phyloP scores from a whole-genome alignment of 306 rosid genomes.

The Macrotyloma uniflorum region DNA sequence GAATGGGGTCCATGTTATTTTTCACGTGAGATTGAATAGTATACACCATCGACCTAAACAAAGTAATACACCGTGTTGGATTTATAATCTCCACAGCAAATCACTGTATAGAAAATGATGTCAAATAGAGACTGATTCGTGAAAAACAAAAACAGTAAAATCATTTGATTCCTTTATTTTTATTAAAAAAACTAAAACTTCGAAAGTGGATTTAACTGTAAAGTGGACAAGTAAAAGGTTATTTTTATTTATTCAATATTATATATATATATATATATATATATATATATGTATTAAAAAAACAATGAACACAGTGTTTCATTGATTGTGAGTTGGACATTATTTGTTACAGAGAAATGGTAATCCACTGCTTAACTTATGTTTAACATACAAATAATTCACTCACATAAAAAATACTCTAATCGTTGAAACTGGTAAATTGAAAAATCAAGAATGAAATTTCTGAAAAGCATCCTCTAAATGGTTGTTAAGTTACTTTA shows the following conservation, averaged over 20 bases:
- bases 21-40: neutral
- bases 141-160: no score
- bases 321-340: neutral
- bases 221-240: no score
- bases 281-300: no score
- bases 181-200: no score
- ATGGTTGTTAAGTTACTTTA: constrained; percentile 26
- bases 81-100: neutral
- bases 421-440: neutral
- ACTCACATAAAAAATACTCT: neutral
- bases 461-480: constrained; percentile 13
- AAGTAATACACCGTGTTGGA: neutral
- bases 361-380: neutral
- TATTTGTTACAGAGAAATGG: neutral
- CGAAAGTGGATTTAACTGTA: no score
- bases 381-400: neutral
- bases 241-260: no score
- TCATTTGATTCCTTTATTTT: no score
- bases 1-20: neutral
- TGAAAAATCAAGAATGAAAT: constrained; percentile 20
- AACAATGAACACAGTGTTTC: neutral
- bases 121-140: no score
- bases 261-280: no score
- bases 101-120: neutral
- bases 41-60: no score